A percentile compares a stretch with the other conserved stretches of the same genome.
Evolutionary conservation across 495 filamentous ascomycete species (phyloP).

Genomic region (Jackrogersella multiformis): DNA sequence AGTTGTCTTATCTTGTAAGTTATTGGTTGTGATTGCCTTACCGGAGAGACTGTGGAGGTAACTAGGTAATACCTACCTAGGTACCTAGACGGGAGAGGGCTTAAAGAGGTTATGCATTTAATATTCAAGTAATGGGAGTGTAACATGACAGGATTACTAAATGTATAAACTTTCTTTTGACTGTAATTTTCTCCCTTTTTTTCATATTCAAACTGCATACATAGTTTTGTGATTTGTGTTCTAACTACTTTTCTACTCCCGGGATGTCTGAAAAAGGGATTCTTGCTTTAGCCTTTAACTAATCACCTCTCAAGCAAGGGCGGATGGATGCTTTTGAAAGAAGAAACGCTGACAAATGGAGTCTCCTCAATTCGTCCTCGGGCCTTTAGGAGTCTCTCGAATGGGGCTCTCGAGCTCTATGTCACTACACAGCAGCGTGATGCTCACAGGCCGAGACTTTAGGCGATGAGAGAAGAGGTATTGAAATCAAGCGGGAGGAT

Average conservation of each 20-base stretch:
- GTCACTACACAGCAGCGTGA: not conserved
- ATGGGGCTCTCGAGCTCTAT: not conserved
- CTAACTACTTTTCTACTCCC: not conserved
- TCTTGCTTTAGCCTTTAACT: too few species aligned
- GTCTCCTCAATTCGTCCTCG: too few species aligned
- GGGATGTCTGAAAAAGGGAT: too few species aligned
- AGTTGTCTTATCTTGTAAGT: not conserved
- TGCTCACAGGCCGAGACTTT: not conserved
- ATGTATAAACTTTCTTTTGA: constrained; percentile 1
- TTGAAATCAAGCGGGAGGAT: not conserved
- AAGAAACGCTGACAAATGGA: too few species aligned
- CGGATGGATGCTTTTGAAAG: too few species aligned
- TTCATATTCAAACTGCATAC: not conserved
- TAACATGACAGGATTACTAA: constrained; percentile 3
- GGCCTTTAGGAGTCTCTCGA: not conserved
- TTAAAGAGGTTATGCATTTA: constrained; percentile 1
- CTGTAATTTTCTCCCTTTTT: not conserved
- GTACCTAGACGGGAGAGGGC: too few species aligned
- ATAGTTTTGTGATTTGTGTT: not conserved
- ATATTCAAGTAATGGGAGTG: not conserved
- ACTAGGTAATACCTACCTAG: too few species aligned
- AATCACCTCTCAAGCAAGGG: too few species aligned
- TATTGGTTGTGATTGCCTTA: not conserved
- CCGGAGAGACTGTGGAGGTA: not conserved
- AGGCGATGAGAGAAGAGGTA: not conserved